A percentile compares a stretch with the other conserved stretches of the same genome.
These are phyloP conservation scores for Logfia minima DNA, from an alignment of 129 eudicot species.

Conservation along the genomic window DNA sequence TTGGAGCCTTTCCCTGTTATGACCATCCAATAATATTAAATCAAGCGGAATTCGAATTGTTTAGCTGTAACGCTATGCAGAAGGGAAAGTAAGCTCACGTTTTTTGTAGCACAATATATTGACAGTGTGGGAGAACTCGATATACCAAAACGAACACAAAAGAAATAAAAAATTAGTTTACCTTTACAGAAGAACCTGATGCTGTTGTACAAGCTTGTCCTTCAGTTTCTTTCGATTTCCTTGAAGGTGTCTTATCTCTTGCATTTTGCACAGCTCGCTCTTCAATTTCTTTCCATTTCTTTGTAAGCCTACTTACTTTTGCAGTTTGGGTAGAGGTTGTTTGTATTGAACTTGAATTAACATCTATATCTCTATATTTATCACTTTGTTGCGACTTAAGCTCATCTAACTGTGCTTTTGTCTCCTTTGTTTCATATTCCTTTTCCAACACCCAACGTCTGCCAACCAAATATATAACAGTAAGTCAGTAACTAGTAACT, in stretches of 20 bases:
- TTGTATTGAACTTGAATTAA: constrained; percentile 22
- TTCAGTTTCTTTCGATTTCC: constrained; percentile 26
- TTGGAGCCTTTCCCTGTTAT: constrained; percentile 38
- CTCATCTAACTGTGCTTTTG: constrained; percentile 70
- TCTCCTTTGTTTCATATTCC: constrained; percentile 77
- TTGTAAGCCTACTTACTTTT: constrained; percentile 20
- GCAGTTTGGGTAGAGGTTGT: constrained; percentile 19
- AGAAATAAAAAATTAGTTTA: not conserved
- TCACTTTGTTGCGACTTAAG: constrained; percentile 69
- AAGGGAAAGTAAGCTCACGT: not conserved
- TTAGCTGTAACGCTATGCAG: constrained; percentile 9
- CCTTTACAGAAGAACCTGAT: constrained; percentile 25
- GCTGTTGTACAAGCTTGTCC: constrained; percentile 19
- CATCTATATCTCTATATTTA: constrained; percentile 19
- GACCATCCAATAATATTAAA: constrained; percentile 21
- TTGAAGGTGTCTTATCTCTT: constrained; percentile 30
- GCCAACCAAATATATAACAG: constrained; percentile 18
- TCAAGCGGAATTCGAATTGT: not conserved
- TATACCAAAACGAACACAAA: not conserved
- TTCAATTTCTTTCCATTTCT: constrained; percentile 38
- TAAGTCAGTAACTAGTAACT: not conserved
- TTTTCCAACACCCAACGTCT: constrained; percentile 76
- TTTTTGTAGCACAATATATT: not conserved
- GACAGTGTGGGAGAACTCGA: not conserved
- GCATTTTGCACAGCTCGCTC: constrained; percentile 24